Evolutionary conservation across 164 flowering plant species (phyloP).

Genomic region (Platanus orientalis): DNA sequence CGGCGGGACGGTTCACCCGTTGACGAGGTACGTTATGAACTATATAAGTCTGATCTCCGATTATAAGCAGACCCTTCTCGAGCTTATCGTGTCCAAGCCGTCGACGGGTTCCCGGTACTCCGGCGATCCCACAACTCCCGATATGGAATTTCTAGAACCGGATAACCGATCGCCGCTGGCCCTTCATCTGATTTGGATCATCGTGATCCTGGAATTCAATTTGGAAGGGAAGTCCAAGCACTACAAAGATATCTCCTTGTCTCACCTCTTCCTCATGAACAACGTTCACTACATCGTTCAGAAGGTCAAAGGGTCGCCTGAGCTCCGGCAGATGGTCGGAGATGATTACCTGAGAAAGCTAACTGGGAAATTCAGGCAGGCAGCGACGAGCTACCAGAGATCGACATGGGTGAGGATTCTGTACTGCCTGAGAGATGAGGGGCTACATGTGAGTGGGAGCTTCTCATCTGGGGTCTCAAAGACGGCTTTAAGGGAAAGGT

Average conservation of each 20-base stretch:
- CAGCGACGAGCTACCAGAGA: conserved; percentile 67
- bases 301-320: conserved; percentile 66
- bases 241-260: conserved; percentile 61
- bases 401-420: conserved; percentile 73
- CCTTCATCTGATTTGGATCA: conserved; percentile 81
- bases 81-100: conserved; percentile 68
- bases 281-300: conserved; percentile 82
- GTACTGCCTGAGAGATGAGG: conserved; percentile 76
- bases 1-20: conserved; percentile 82
- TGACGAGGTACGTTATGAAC: conserved; percentile 91
- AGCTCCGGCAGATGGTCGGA: conserved; percentile 75
- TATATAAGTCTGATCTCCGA: conserved; percentile 72
- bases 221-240: conserved; percentile 75
- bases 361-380: conserved; percentile 51
- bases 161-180: conserved; percentile 54
- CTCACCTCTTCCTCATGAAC: conserved; percentile 80
- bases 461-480: conserved; percentile 81
- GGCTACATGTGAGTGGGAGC: conserved; percentile 68
- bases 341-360: conserved; percentile 62
- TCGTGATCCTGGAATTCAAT: conserved; percentile 58
- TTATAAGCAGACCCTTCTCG: conserved; percentile 59
- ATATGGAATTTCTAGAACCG: conserved; percentile 51
- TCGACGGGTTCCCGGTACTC: conserved; percentile 49
- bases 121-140: conserved; percentile 45
- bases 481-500: conserved; percentile 69